Base-by-base conservation (phyloP, 768 basidiomycete species). In the Bullera alba region DNA sequence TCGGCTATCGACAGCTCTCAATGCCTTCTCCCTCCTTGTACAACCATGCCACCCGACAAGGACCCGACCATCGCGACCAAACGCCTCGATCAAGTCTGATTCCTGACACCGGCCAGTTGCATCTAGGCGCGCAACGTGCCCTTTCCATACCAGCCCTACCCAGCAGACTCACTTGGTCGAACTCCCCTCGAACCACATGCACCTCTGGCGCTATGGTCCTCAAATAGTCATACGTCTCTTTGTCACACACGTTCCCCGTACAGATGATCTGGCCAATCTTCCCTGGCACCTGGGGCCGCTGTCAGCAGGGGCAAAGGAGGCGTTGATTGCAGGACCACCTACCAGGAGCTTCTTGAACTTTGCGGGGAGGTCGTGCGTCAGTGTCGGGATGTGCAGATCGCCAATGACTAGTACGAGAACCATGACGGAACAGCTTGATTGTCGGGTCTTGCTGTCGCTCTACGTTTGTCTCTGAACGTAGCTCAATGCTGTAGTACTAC, bases 231-330 rank as follows among this genome's bases (percentile, higher is more conserved):
- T 86, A 91, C 5, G 95, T 97, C 74, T 97, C 93, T 65, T 85
- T 84, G 76, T 99, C 95, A 72, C 89, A 92, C 21, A 96, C 85
- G 70, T 97, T 97, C 41, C 95, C 95, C 0, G 93, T 97, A 71
- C 90, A 95, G 22, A 97, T 78, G 52, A 97, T 95, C 73, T 97
- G 93, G 56, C 92, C 88, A 38, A 99, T 97, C 74, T 99, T 99
- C 19, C 95, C 95, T 17, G 87, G 87, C 4, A 88, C 84, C 46
- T 69, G 68, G 60, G 8, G 15, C n/a, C n/a, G n/a, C n/a, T n/a
- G n/a, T n/a, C n/a, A n/a, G n/a, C 21, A 25, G 46, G 22, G 41
- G 14, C 39, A 44, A 45, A 35, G 16, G n/a, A 37, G 10, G 25
- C 32, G 10, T 34, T 34, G 32, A 10, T n/a, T n/a, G 25, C 45